A percentile compares a stretch with the other conserved stretches of the same genome.
These are phyloP conservation scores for Microcera coccophila DNA, from an alignment of 2,329 filamentous ascomycete genomes.

Conservation along the genomic window DNA sequence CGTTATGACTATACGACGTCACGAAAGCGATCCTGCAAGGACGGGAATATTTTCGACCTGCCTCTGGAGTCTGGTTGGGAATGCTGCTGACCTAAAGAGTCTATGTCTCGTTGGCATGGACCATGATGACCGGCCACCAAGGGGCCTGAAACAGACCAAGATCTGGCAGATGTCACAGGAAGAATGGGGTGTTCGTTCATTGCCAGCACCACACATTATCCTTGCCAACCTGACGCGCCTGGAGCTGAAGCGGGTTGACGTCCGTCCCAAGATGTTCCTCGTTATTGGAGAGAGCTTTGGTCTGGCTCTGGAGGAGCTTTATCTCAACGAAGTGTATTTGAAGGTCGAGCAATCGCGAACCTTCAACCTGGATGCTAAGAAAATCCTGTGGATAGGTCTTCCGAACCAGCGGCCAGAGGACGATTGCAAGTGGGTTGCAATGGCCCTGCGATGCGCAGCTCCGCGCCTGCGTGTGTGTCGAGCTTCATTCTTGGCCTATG, in stretches of 20 bases:
- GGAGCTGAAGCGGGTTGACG: conserved; percentile 42
- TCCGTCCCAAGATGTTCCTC: conserved; percentile 35
- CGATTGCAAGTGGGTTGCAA: conserved; percentile 41
- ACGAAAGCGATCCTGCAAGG: conserved; percentile 35
- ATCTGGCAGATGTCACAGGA: conserved; percentile 33
- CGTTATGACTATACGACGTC: conserved; percentile 44
- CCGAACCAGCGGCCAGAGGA: conserved; percentile 39
- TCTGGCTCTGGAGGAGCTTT: conserved; percentile 41
- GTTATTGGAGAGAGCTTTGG: conserved; percentile 34
- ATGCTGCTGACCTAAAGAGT: conserved; percentile 42
- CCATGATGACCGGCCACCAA: conserved; percentile 36
- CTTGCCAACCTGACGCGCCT: conserved; percentile 39
- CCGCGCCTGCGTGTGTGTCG: conserved; percentile 40
- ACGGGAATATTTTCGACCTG: conserved; percentile 41
- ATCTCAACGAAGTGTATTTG: conserved; percentile 44
- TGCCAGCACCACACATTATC: conserved; percentile 36
- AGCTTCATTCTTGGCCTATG: conserved; percentile 43
- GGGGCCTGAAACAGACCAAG: conserved; percentile 37
- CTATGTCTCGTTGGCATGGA: conserved; percentile 48
- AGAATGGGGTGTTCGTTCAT: conserved; percentile 38
- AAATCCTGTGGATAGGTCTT: conserved; percentile 44
- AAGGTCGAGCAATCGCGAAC: conserved; percentile 37
- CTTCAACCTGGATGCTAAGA: conserved; percentile 31
- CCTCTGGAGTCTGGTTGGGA: conserved; percentile 48
- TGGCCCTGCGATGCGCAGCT: conserved; percentile 35